A percentile compares a stretch with the other conserved stretches of the same genome.
Conservation (phyloP, 345 rosid genomes). For the Melaleuca quinquenervia region DNA sequence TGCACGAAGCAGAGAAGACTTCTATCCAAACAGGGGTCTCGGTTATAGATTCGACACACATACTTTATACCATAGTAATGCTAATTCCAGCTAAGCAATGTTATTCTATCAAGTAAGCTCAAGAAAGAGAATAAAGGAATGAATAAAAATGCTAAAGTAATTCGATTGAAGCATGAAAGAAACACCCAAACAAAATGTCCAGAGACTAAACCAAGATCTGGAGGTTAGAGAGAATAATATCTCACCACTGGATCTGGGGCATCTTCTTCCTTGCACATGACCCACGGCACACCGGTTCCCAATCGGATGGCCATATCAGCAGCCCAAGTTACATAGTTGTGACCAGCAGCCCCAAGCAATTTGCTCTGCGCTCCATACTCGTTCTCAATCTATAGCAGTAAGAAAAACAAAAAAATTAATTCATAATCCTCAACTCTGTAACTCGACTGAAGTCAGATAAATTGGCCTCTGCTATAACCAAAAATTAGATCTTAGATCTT, state of each 20-base stretch:
- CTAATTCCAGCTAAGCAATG: neutral
- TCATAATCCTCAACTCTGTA: neutral
- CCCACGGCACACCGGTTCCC: slow-evolving; percentile 96
- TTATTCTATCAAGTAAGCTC: neutral
- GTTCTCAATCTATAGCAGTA: slow-evolving; percentile 72
- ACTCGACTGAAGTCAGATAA: neutral
- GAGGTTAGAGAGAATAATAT: neutral
- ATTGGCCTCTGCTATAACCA: neutral
- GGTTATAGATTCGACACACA: neutral
- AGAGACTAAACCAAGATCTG: neutral
- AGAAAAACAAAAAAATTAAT: neutral
- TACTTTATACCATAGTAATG: neutral
- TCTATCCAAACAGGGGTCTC: neutral
- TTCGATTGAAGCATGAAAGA: neutral
- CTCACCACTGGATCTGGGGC: slow-evolving; percentile 99
- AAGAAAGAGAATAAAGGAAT: neutral
- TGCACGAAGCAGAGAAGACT: neutral
- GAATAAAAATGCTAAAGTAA: neutral
- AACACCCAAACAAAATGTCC: neutral
- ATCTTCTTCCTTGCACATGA: slow-evolving; percentile 99
- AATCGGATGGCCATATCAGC: slow-evolving; percentile 87
- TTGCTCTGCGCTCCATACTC: slow-evolving; percentile 93
- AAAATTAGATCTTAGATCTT: neutral
- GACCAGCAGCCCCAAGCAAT: slow-evolving; percentile 59
- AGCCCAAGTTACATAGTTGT: slow-evolving; percentile 90